phyloP scores from a whole-genome alignment of 192 early-diverging fungal species.

The Linnemannia exigua region DNA sequence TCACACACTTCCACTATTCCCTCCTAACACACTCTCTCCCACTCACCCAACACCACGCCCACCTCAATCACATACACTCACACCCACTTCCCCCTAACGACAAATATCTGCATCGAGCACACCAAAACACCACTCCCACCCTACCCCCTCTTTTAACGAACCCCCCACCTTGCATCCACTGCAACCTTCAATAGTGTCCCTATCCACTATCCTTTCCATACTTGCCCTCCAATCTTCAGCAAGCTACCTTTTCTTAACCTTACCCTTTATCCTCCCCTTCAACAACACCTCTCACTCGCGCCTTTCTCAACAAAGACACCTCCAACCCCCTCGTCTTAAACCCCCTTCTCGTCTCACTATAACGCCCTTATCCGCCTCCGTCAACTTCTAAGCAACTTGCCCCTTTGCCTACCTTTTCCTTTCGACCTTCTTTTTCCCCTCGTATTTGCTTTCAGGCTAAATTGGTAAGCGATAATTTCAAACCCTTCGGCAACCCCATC shows the following conservation, averaged over 20 bases:
- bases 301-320: not conserved
- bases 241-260: not conserved
- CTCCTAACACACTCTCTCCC: not conserved
- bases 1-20: not conserved
- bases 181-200: constrained; percentile 17
- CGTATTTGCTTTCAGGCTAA: not conserved
- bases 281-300: not conserved
- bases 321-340: not conserved
- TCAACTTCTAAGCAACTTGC: not conserved
- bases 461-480: constrained; percentile 3
- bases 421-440: not conserved
- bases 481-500: not conserved
- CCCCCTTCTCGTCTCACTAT: not conserved
- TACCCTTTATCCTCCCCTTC: not conserved
- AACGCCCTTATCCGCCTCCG: not conserved
- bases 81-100: constrained; percentile 10
- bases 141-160: constrained; percentile 20
- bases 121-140: not conserved
- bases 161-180: constrained; percentile 41
- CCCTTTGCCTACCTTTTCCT: not conserved
- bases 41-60: not conserved
- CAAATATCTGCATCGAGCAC: constrained; percentile 16
- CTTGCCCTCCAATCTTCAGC: not conserved
- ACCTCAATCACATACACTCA: not conserved
- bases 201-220: constrained; percentile 16